Conservation (phyloP, 176 grass and related monocot species). For the Raddia guianensis region DNA sequence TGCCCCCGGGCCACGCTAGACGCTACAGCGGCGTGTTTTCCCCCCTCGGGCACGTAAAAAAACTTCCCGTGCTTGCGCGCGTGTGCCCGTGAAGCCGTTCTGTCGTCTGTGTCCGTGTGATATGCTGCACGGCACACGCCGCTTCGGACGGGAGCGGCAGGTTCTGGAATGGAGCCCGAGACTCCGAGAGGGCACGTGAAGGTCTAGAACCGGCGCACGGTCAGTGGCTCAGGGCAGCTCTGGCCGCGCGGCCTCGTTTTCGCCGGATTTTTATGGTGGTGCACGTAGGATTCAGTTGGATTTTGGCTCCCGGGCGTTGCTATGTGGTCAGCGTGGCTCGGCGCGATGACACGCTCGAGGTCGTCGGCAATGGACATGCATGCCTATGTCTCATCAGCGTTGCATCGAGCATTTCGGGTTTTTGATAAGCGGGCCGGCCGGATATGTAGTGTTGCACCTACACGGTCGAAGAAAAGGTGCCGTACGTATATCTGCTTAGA, state of each 20-base stretch:
- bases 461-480: neutral
- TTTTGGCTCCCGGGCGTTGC: neutral
- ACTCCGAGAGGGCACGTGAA: constrained; percentile 2
- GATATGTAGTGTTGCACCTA: neutral
- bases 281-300: neutral
- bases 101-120: neutral
- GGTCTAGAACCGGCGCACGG: neutral
- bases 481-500: neutral
- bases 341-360: neutral
- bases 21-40: neutral
- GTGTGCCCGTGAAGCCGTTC: neutral
- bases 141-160: neutral
- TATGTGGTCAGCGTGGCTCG: neutral
- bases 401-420: neutral
- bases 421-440: neutral
- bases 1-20: neutral
- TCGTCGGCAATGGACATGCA: neutral
- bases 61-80: neutral
- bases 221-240: neutral
- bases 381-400: neutral
- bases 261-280: neutral
- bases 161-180: neutral
- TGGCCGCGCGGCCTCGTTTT: constrained; percentile 13
- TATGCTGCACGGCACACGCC: neutral
- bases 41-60: neutral